Evolutionary conservation across 306 rosid species (phyloP), one percentile per base, ranked within the genome.

Genomic region (Quercus berberidifolia): DNA sequence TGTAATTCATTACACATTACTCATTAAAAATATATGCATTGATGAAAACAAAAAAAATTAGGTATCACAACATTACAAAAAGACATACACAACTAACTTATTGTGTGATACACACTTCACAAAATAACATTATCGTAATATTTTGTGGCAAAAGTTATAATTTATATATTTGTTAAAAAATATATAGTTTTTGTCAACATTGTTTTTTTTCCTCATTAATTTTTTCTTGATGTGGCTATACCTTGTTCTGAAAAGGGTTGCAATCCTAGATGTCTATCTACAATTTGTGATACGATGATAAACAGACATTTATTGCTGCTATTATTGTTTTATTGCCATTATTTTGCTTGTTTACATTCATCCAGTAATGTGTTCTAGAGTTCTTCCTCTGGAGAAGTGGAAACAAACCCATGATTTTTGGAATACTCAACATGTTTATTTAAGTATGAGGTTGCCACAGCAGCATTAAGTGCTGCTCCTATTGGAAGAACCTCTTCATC

Each of bases 391-490:
- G 3, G 72, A 67, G 71, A 13, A 55, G 30, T 8, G 17, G 8
- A 49, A 68, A 23, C 70, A 56, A 65, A 19, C 15, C 11, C 33
- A 21, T 6, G 43, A 20, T 23, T 62, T 71, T 57, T 10, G 51
- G 15, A 52, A 41, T 58, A 31, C 54, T 71, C 33, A n/a, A 17
- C 60, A 62, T 77, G 69, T 54, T 15, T 70, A 65, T 88, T 74
- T 18, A 90, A 80, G 84, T 74, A 87, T 14, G 88, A 81, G 73
- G 83, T 75, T 65, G 91, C 82, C 56, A 78, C 87, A 49, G 91
- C 88, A 20, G 91, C 82, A 85, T 86, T 59, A 49, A 87, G 86
- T 46, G 87, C 87, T 58, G 91, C 90, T 56, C 91, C 93, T 17
- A 85, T 71, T 59, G 88, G 88, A 70, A 89, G 89, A 77, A 78